Conservation (phyloP, 179 eudicot species). For the Drosera spatulata region DNA sequence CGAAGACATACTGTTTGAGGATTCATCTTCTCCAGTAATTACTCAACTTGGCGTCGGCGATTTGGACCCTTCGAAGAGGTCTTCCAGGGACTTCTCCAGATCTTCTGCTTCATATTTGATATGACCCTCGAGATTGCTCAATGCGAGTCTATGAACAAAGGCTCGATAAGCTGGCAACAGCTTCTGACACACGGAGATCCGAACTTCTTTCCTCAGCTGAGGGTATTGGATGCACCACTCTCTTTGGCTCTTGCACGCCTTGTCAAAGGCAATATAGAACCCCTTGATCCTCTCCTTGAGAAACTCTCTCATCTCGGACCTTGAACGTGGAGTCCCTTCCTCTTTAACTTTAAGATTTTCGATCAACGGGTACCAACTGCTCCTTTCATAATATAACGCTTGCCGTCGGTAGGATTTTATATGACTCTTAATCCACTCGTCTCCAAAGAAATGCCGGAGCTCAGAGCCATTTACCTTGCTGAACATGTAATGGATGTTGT, state of each 20-base stretch:
- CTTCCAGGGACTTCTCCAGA: constrained; percentile 39
- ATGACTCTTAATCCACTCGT: constrained; percentile 50
- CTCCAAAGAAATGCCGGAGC: constrained; percentile 34
- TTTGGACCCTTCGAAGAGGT: constrained; percentile 76
- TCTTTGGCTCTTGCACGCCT: constrained; percentile 44
- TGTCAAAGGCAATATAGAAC: constrained; percentile 59
- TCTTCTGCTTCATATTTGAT: constrained; percentile 61
- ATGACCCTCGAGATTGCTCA: constrained; percentile 36
- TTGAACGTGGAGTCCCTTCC: constrained; percentile 21
- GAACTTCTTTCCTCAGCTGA: constrained; percentile 62
- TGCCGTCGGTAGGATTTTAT: constrained; percentile 39
- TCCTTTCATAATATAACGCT: constrained; percentile 50
- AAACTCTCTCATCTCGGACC: constrained; percentile 12
- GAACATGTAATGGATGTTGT: constrained; percentile 64
- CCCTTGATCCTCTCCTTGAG: constrained; percentile 47
- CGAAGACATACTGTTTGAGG: too few relatives aligned
- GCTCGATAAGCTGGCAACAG: constrained; percentile 59
- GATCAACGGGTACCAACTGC: constrained; percentile 57
- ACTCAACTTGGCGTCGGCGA: too few relatives aligned
- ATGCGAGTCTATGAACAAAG: constrained; percentile 28
- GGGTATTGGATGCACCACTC: constrained; percentile 50
- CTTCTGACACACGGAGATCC: constrained; percentile 44
- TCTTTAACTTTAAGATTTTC: constrained; percentile 40
- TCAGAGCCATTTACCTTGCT: constrained; percentile 44
- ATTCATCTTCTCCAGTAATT: too few relatives aligned